Conservation (phyloP, 345 rosid species). For the Nephelium lappaceum region DNA sequence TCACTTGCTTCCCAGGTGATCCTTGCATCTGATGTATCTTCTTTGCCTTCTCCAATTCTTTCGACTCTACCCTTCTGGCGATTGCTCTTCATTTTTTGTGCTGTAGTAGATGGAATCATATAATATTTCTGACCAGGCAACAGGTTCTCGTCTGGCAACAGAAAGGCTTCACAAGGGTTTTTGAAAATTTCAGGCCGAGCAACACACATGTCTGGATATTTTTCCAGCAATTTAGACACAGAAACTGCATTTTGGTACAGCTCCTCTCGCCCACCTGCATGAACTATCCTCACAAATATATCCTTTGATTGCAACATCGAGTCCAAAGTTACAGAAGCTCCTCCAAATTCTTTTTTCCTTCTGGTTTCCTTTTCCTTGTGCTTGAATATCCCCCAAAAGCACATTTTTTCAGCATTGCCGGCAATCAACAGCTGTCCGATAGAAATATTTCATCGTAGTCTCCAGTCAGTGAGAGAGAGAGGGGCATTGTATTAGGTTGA, state of each 20-base stretch:
- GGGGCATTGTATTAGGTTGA: slow-evolving; percentile 6
- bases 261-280: slow-evolving; percentile 57
- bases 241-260: slow-evolving; percentile 41
- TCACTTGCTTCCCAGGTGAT: slow-evolving; percentile 32
- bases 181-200: slow-evolving; percentile 59
- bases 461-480: slow-evolving; percentile 10
- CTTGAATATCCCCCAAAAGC: slow-evolving; percentile 28
- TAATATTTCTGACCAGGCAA: slow-evolving; percentile 55
- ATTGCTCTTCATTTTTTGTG: slow-evolving; percentile 41
- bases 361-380: slow-evolving; percentile 17
- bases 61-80: slow-evolving; percentile 27
- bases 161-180: slow-evolving; percentile 42
- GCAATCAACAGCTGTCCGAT: slow-evolving; percentile 25
- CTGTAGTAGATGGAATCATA: slow-evolving; percentile 52
- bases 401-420: slow-evolving; percentile 40
- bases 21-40: slow-evolving; percentile 32
- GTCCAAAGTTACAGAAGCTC: slow-evolving; percentile 31
- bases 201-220: slow-evolving; percentile 56
- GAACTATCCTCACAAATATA: slow-evolving; percentile 51
- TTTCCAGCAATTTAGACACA: slow-evolving; percentile 51
- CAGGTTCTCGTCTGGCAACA: slow-evolving; percentile 47
- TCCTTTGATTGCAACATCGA: slow-evolving; percentile 32
- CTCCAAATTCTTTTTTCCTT: slow-evolving; percentile 22
- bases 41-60: slow-evolving; percentile 17
- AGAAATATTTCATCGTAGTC: slow-evolving; percentile 18